Percentiles rank a stretch among this genome's conserved stretches.
Evolutionary conservation across 2,329 filamentous ascomycete species (phyloP).

Genomic region (Lizonia empirigonia): DNA sequence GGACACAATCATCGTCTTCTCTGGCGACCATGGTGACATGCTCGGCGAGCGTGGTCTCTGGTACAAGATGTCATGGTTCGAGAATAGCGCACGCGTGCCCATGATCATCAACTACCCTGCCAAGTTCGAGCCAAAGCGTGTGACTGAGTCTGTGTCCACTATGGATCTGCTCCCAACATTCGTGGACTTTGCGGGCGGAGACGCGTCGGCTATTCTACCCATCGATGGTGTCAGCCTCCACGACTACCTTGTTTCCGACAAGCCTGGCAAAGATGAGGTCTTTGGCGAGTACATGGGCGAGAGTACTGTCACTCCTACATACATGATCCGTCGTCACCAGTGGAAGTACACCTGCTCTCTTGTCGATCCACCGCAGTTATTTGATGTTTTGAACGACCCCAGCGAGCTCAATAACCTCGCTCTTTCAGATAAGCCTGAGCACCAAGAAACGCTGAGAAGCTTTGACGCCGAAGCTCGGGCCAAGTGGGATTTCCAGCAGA

Average conservation of each 20-base stretch:
- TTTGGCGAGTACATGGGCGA: constrained; percentile 95
- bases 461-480: constrained; percentile 75
- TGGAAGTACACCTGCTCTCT: constrained; percentile 94
- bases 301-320: constrained; percentile 83
- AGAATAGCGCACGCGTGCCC: constrained; percentile 87
- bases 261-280: constrained; percentile 79
- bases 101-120: constrained; percentile 82
- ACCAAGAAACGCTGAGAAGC: constrained; percentile 55
- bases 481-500: constrained; percentile 81
- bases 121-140: constrained; percentile 74
- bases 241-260: constrained; percentile 44
- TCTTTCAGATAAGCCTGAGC: constrained; percentile 46
- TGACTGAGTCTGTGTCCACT: constrained; percentile 85
- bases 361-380: constrained; percentile 82
- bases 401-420: constrained; percentile 76
- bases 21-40: constrained; percentile 95
- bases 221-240: constrained; percentile 81
- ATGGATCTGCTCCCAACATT: constrained; percentile 90
- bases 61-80: constrained; percentile 99
- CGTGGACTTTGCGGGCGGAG: constrained; percentile 77
- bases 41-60: constrained; percentile 88
- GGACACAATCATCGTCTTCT: constrained; percentile 90
- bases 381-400: constrained; percentile 77
- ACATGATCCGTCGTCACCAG: constrained; percentile 88
- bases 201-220: constrained; percentile 72